A percentile compares a stretch with the other conserved stretches of the same genome.
Conservation (phyloP, 2,329 filamentous ascomycete species). For the Monascus ruber region DNA sequence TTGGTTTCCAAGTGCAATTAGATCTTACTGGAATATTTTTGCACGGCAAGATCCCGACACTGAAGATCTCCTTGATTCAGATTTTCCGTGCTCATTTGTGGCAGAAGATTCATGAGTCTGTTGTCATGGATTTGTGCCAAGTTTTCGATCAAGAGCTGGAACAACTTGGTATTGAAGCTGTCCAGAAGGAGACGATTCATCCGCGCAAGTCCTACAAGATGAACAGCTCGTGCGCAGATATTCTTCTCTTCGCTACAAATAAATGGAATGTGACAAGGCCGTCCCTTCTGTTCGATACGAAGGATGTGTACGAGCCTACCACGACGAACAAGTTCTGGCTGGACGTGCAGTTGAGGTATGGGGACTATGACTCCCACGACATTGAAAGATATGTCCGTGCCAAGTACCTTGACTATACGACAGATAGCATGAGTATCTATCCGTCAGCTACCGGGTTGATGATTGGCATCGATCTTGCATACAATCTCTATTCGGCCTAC, state of each 20-base stretch:
- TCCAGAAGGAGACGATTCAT: slow-evolving; percentile 98
- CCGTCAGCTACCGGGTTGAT: slow-evolving; percentile 93
- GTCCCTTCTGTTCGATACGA: slow-evolving; percentile 88
- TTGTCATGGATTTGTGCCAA: slow-evolving; percentile 97
- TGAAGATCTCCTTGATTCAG: slow-evolving; percentile 96
- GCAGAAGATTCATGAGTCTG: slow-evolving; percentile 99
- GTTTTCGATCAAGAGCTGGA: slow-evolving; percentile 97
- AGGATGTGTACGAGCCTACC: slow-evolving; percentile 84
- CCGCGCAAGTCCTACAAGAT: slow-evolving; percentile 99
- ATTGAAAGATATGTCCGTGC: slow-evolving; percentile 96
- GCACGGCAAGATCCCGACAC: slow-evolving; percentile 94
- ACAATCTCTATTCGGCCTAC: slow-evolving; percentile 96
- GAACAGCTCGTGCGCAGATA: slow-evolving; percentile 98
- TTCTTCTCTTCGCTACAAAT: slow-evolving; percentile 89
- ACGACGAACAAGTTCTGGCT: slow-evolving; percentile 99
- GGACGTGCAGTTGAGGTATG: slow-evolving; percentile 90
- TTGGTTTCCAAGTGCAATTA: slow-evolving; percentile 97
- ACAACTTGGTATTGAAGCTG: slow-evolving; percentile 88
- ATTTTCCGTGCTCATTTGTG: slow-evolving; percentile 99
- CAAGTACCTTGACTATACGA: slow-evolving; percentile 98
- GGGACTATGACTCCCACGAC: slow-evolving; percentile 97
- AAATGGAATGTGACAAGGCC: slow-evolving; percentile 98
- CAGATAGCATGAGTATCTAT: slow-evolving; percentile 97
- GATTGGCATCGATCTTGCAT: slow-evolving; percentile 94
- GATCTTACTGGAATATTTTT: slow-evolving; percentile 98